These are phyloP conservation scores for Fomitiporia mediterranea DNA, from an alignment of 1,284 basidiomycete genomes.

Conservation along the genomic window DNA sequence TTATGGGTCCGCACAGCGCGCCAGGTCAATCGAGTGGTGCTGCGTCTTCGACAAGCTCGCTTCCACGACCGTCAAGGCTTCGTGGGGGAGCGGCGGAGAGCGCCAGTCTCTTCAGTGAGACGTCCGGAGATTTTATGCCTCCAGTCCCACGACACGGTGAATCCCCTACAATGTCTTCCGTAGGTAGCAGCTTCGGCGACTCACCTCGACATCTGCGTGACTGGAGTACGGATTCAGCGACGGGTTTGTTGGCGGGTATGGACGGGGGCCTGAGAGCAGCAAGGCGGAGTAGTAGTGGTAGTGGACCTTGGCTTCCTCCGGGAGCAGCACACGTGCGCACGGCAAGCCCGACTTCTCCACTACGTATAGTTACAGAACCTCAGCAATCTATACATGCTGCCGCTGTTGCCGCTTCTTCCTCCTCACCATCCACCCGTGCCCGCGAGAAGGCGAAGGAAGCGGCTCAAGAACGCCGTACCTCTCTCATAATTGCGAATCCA, in stretches of 20 bases:
- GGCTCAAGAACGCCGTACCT: conserved; percentile 6
- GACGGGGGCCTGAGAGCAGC: not conserved
- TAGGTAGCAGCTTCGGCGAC: conserved; percentile 1
- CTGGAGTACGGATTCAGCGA: conserved; percentile 10
- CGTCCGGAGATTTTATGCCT: not conserved
- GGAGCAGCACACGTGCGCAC: conserved; percentile 7
- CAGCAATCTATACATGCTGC: too few relatives aligned
- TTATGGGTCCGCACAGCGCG: conserved; percentile 41
- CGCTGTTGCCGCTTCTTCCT: not conserved
- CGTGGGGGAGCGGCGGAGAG: conserved; percentile 12
- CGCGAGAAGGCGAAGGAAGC: not conserved
- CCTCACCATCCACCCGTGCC: not conserved
- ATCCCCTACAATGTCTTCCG: conserved; percentile 9
- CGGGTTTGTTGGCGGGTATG: not conserved
- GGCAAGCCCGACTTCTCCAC: conserved; percentile 5
- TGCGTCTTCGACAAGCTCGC: conserved; percentile 1
- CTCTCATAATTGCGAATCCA: not conserved
- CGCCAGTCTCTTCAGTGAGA: conserved; percentile 7
- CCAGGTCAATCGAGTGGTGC: not conserved
- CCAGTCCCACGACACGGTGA: conserved; percentile 1
- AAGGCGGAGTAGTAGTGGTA: not conserved
- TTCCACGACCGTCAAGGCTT: not conserved
- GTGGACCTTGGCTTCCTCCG: conserved; percentile 9
- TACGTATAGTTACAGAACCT: conserved; percentile 10
- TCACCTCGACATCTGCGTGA: conserved; percentile 8